A percentile compares a stretch with the other conserved stretches of the same genome.
Evolutionary conservation across 495 filamentous ascomycete genomes (phyloP).

Genomic region (Penicillium nucicola): DNA sequence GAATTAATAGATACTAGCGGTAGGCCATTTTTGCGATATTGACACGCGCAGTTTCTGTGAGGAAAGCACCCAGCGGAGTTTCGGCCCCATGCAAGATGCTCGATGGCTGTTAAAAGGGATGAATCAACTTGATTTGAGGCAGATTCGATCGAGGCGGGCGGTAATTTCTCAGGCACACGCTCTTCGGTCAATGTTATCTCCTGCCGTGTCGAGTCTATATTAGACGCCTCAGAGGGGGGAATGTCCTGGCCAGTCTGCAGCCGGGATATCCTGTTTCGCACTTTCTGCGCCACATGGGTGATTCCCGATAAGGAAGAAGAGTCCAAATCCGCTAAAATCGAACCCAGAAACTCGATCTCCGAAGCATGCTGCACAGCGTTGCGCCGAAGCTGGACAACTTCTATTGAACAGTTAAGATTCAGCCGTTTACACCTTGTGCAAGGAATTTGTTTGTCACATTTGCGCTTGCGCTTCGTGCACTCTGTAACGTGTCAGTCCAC

Average conservation of each 20-base stretch:
- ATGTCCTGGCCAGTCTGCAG: slow-evolving; percentile 16
- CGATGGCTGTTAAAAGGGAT: slow-evolving; percentile 29
- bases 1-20: slow-evolving; percentile 15
- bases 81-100: slow-evolving; percentile 33
- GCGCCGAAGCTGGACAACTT: slow-evolving; percentile 26
- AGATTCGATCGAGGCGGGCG: slow-evolving; percentile 3
- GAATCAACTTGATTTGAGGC: slow-evolving; percentile 16
- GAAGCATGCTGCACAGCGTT: slow-evolving; percentile 26
- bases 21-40: slow-evolving; percentile 22
- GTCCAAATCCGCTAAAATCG: slow-evolving; percentile 22
- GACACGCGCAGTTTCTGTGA: slow-evolving; percentile 25
- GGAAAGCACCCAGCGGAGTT: slow-evolving; percentile 32
- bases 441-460: slow-evolving; percentile 31
- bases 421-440: slow-evolving; percentile 29
- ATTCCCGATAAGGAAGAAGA: slow-evolving; percentile 6
- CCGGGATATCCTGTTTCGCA: slow-evolving; percentile 21
- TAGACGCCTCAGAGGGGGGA: neutral
- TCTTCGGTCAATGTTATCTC: slow-evolving; percentile 1
- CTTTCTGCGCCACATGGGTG: slow-evolving; percentile 7
- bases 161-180: slow-evolving; percentile 2
- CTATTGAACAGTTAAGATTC: slow-evolving; percentile 27
- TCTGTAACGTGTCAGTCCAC: slow-evolving; percentile 15
- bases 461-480: slow-evolving; percentile 31
- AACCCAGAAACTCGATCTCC: slow-evolving; percentile 28
- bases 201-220: neutral